These are phyloP conservation scores for Dioszegia aurantiaca DNA, from an alignment of 768 basidiomycete species.

Conservation along the genomic window DNA sequence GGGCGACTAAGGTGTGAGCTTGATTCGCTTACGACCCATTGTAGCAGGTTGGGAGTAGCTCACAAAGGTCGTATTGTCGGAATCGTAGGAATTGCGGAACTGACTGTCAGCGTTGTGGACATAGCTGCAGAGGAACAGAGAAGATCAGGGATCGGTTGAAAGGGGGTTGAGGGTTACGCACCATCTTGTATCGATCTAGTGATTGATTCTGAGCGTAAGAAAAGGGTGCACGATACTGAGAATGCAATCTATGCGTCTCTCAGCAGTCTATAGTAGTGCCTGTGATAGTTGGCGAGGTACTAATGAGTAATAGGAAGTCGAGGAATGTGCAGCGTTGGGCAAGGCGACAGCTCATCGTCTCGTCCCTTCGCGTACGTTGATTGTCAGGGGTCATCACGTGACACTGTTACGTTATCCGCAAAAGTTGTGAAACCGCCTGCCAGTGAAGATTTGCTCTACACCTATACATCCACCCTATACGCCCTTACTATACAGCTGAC, in stretches of 20 bases:
- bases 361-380: no score
- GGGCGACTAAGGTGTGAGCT: slow-evolving; percentile 58
- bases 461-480: not conserved
- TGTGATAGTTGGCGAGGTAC: no score
- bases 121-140: not conserved
- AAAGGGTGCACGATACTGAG: not conserved
- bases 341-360: not conserved
- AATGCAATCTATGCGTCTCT: not conserved
- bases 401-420: slow-evolving; percentile 4
- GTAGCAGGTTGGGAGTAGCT: slow-evolving; percentile 42
- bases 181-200: not conserved
- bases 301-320: not conserved
- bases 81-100: slow-evolving; percentile 89
- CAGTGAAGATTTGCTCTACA: not conserved
- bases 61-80: slow-evolving; percentile 74
- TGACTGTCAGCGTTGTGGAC: slow-evolving; percentile 15
- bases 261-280: not conserved
- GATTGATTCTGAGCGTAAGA: no score
- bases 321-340: slow-evolving; percentile 9
- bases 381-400: not conserved
- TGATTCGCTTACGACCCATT: not conserved
- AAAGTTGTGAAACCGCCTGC: slow-evolving; percentile 1
- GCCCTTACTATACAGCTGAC: not conserved
- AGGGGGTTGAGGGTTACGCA: slow-evolving; percentile 1
- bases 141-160: slow-evolving; percentile 1